These are phyloP conservation scores for Liriodendron chinense DNA, from an alignment of 164 flowering plant genomes.

Conservation along the genomic window DNA sequence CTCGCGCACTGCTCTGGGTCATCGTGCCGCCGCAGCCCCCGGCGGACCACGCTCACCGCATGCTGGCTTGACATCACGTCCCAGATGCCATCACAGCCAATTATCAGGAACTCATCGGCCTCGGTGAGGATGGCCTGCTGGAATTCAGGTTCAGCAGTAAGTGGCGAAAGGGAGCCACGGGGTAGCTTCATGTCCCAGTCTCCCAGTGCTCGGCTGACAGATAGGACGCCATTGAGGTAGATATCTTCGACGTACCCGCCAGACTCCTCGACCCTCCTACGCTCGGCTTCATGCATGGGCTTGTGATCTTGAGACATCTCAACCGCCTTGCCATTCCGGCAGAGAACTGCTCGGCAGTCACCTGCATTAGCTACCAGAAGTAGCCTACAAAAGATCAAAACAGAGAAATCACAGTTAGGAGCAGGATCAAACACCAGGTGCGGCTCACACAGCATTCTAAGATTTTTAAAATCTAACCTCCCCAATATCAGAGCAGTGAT, in stretches of 20 bases:
- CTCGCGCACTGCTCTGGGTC: slow-evolving; percentile 76
- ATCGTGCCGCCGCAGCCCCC: slow-evolving; percentile 61
- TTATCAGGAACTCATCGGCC: slow-evolving; percentile 84
- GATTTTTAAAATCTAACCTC: slow-evolving; percentile 33
- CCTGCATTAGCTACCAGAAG: slow-evolving; percentile 88
- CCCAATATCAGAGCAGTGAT: slow-evolving; percentile 76
- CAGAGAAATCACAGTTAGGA: neutral
- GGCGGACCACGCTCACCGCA: slow-evolving; percentile 70
- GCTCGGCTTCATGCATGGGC: slow-evolving; percentile 54
- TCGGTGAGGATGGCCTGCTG: slow-evolving; percentile 50
- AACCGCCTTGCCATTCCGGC: slow-evolving; percentile 77
- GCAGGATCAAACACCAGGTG: neutral
- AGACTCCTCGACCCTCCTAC: slow-evolving; percentile 47
- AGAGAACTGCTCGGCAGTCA: slow-evolving; percentile 87
- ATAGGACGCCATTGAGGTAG: slow-evolving; percentile 77
- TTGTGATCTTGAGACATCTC: slow-evolving; percentile 83
- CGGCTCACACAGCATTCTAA: neutral
- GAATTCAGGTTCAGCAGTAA: slow-evolving; percentile 78
- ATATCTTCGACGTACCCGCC: slow-evolving; percentile 75
- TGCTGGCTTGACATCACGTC: slow-evolving; percentile 86
- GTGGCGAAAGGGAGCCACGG: slow-evolving; percentile 41
- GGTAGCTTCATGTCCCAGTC: slow-evolving; percentile 90
- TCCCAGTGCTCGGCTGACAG: slow-evolving; percentile 78
- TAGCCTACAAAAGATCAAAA: slow-evolving; percentile 35
- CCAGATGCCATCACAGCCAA: slow-evolving; percentile 93